Base-by-base conservation (phyloP, 2,329 filamentous ascomycete genomes). In the Rutstroemia sp. region DNA sequence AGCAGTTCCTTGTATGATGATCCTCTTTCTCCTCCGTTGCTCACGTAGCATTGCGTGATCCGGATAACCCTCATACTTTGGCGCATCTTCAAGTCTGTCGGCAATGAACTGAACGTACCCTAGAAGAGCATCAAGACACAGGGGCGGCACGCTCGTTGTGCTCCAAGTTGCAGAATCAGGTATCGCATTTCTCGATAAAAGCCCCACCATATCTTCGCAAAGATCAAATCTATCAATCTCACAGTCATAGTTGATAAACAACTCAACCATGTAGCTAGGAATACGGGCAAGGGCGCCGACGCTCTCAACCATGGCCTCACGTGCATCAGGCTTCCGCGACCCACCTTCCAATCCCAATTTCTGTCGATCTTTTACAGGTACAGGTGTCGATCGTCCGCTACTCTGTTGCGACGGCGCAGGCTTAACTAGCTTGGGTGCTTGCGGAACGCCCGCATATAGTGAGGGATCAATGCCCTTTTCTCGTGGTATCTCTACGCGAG, bases 131-230 rank as follows among this genome's bases (percentile, higher is more conserved):
- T 99, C 94, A 21, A 99, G 77, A 66, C 94, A 99, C 2, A 99
- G 76, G 0, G 94, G 94, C 16, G 94, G 94, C 1, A 99, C 95
- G 68, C 95, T 99, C 5, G 92, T 96, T 10, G 94, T 99, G 70
- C 95, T 99, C 94, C 94, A 99, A 5, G 92, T 96, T 5, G 92
- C 94, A 8, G 94, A 96, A 70, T 99, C 94, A 0, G 94, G 95
- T 62, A 99, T 88, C 2, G 94, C 94, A 70, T 96, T 99, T 57
- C 94, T 83, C 19, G 94, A 92, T 16, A 99, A 76, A 36, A 99
- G 79, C 0, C 94, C 92, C 58, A 99, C 84, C 81, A 97, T 88
- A 68, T 99, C 95, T 74, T 96, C 89, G 67, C 94, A 99, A 5
- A 99, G 75, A 73, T 99, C 94, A 51, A 86, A 86, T 50, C 92